Evolutionary conservation across 768 basidiomycete species (phyloP), one percentile per base, ranked within the genome.

Genomic region (Asterophora lycoperdoides): DNA sequence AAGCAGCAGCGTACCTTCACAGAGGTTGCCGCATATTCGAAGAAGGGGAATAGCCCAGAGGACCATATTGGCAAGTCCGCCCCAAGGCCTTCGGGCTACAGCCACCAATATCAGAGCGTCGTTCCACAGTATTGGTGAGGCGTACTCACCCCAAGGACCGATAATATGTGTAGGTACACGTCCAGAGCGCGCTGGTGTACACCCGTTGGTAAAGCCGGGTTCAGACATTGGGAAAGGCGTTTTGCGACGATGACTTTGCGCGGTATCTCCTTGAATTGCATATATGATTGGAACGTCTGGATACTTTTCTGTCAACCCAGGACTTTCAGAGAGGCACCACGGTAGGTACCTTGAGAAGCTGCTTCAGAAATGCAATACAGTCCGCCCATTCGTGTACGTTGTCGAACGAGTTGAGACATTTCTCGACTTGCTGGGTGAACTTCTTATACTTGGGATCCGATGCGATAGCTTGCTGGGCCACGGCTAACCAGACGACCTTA

Each of bases 331-430:
- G 14, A 34, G 32, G 10, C 9, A 15, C 9, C 14, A 19, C 18
- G 29, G 36, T 35, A 55, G 65, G 37, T 58, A 90, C 93, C 78
- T 96, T 96, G 51, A 95, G 79, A 52, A 96, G 68, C 57, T 93
- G 88, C 63, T 94, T 94, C 65, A 99, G 68, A 69, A 98, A 99
- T 34, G 94, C 86, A 62, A 96, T 98, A 65, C 93, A 98, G 71
- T 99, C 96, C 51, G 96, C 94, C 96, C 96, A 99, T 71, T 99
- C 96, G 49, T 95, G 91, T 50, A 96, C 92, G 60, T 83, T 90
- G 61, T 96, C 93, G 61, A 99, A 98, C 1, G 92, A 85, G 53
- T 84, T 86, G 40, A 99, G 75, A 57, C 89, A 92, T 68, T 86
- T 87, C 64, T 99, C 96, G 41, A 99, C 90, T 59, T 92, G 89